These are phyloP conservation scores for Symmetrospora coprosmae DNA, from an alignment of 768 basidiomycete species.

Conservation along the genomic window DNA sequence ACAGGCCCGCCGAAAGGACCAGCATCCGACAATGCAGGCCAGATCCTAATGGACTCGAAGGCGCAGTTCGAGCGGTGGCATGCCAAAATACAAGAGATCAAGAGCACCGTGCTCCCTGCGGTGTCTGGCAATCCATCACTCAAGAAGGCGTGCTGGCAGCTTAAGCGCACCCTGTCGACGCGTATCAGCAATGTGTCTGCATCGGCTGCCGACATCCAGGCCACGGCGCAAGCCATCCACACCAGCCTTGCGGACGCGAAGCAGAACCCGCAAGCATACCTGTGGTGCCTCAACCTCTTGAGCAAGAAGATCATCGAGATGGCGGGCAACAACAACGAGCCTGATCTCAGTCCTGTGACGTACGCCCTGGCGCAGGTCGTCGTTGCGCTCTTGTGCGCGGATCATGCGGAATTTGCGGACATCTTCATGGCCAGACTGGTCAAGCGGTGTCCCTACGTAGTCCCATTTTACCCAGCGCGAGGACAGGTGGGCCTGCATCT, in stretches of 20 bases:
- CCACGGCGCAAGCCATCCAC: constrained; percentile 46
- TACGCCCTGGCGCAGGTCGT: constrained; percentile 65
- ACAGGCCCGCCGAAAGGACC: no score
- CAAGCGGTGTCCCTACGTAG: constrained; percentile 76
- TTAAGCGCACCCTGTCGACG: constrained; percentile 65
- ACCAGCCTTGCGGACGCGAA: constrained; percentile 39
- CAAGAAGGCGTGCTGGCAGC: constrained; percentile 52
- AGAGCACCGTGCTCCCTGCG: constrained; percentile 49
- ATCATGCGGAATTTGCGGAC: constrained; percentile 49
- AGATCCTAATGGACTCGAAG: background rate
- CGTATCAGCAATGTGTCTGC: constrained; percentile 78
- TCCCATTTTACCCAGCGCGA: constrained; percentile 51
- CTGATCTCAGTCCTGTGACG: constrained; percentile 41
- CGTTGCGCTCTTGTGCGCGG: constrained; percentile 45
- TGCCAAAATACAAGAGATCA: constrained; percentile 45
- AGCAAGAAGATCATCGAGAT: constrained; percentile 44
- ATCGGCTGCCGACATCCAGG: constrained; percentile 47
- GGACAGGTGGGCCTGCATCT: constrained; percentile 42
- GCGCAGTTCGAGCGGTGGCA: constrained; percentile 14
- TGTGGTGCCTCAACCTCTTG: constrained; percentile 69
- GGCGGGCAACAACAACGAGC: constrained; percentile 12
- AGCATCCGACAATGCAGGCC: no score
- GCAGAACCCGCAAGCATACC: constrained; percentile 41
- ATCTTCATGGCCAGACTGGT: constrained; percentile 72
- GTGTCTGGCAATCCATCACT: constrained; percentile 49